Percentiles rank a stretch among this genome's conserved stretches.
Evolutionary conservation across 2,329 filamentous ascomycete genomes (phyloP).

Genomic region (Colletotrichum plurivorum): DNA sequence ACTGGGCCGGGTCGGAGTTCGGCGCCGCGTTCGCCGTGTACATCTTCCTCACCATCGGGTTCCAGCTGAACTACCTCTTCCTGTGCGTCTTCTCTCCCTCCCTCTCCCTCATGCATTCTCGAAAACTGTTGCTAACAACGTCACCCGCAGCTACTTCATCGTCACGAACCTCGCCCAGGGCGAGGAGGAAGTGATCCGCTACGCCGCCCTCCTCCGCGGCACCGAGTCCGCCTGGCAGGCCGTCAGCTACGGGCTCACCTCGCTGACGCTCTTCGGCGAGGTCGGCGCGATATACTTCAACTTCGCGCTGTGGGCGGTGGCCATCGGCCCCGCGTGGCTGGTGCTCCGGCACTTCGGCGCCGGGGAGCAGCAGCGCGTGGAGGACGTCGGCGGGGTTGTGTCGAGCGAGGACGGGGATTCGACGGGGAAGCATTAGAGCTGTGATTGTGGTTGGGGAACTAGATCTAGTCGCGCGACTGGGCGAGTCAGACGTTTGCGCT

Average conservation of each 20-base stretch:
- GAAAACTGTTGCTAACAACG: background rate
- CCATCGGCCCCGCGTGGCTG: constrained; percentile 76
- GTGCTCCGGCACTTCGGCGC: constrained; percentile 71
- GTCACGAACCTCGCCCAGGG: constrained; percentile 74
- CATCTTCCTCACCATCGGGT: constrained; percentile 75
- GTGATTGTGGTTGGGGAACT: too few species aligned
- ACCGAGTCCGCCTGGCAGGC: constrained; percentile 82
- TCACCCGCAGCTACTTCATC: constrained; percentile 72
- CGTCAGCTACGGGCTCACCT: constrained; percentile 78
- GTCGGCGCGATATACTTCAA: constrained; percentile 80
- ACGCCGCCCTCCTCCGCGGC: constrained; percentile 76
- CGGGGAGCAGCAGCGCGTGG: background rate
- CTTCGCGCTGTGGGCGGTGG: constrained; percentile 76
- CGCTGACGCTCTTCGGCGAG: constrained; percentile 72
- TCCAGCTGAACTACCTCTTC: constrained; percentile 82
- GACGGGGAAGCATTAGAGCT: constrained; percentile 28
- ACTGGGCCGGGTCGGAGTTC: constrained; percentile 76
- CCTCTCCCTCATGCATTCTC: background rate
- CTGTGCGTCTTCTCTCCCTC: constrained; percentile 63
- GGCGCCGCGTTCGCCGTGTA: constrained; percentile 77
- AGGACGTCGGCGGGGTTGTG: constrained; percentile 16
- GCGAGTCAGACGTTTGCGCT: background rate
- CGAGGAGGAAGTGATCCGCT: constrained; percentile 76
- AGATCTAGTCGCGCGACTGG: background rate
- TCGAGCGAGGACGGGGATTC: constrained; percentile 40